Base-by-base conservation (phyloP, 2,329 filamentous ascomycete genomes). In the Colletotrichum gloeosporioides region DNA sequence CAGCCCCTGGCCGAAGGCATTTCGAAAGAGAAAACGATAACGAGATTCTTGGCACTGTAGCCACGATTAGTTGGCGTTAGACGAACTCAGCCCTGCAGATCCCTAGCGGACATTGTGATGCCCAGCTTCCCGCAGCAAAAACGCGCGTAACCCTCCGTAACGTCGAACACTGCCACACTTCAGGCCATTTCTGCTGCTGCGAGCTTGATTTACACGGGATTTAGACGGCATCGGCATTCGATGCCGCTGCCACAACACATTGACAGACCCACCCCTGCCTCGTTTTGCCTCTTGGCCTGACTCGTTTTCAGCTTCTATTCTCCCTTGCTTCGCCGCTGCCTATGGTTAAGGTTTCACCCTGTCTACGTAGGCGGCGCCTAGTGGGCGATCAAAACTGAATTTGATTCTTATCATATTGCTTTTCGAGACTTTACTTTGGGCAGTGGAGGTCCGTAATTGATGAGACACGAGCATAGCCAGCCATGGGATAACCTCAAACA, bases 1-100 rank as follows among this genome's bases (percentile, higher is more conserved):
- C 61, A 25, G 31, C n/a, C 65, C 5, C n/a, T 36, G 39, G 59
- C n/a, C 22, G 31, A 16, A 29, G 59, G 10, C 16, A 34, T n/a
- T 4, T 71, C 69, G 69, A 71, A 64, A 27, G 69, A 62, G 64
- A 66, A 36, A 71, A 71, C 69, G 69, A 71, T 9, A 71, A 71
- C 69, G 68, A 70, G 57, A 34, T 18, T n/a, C 59, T 32, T 31
- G 29, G 29, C 66, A 27, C 22, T n/a, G 31, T 6, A 22, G 22
- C 57, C 25, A 62, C 6, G 15, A 27, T 32, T 34, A 18, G 18
- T 62, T 62, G 15, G 36, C 8, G 10, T 31, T 44, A 22, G 9
- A 25, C 39, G n/a, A 66, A n/a, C 9, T 49, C 29, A 53, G 27
- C 63, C n/a, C 63, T 29, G 63, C 27, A 29, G 39, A 53, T 53